These are phyloP conservation scores for Trichoderma gracile DNA, from an alignment of 2,329 filamentous ascomycete species.

Conservation along the genomic window DNA sequence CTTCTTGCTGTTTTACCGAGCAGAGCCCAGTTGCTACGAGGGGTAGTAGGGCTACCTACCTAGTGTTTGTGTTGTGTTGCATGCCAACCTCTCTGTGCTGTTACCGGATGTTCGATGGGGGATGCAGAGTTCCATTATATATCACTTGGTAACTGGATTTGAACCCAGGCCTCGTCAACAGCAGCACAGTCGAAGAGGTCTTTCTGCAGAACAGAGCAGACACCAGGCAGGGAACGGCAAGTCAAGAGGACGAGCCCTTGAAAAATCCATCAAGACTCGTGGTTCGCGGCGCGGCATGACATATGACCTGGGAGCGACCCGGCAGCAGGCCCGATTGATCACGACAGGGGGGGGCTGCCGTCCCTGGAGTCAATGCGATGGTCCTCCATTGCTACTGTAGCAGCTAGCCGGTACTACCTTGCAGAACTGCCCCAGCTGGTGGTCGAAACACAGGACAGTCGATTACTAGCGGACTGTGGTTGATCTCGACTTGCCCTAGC, in stretches of 20 bases:
- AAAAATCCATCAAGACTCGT: background rate
- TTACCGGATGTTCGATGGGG: too few relatives aligned
- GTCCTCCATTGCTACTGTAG: constrained; percentile 3
- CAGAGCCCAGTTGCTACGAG: too few relatives aligned
- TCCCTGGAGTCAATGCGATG: constrained; percentile 24
- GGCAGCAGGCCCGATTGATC: constrained; percentile 28
- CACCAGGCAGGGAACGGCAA: background rate
- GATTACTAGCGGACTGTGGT: constrained; percentile 43
- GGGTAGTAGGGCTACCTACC: too few relatives aligned
- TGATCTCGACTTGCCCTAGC: constrained; percentile 42
- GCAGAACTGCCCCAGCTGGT: constrained; percentile 33
- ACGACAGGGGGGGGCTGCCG: constrained; percentile 24
- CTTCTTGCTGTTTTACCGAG: background rate
- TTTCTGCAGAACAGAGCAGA: background rate
- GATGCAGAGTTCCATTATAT: too few relatives aligned
- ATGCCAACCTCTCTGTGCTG: too few relatives aligned
- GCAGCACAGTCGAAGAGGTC: background rate
- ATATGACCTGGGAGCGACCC: constrained; percentile 26
- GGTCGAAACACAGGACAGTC: constrained; percentile 43
- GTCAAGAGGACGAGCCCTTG: background rate
- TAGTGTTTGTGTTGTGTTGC: too few relatives aligned
- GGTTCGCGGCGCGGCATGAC: constrained; percentile 27
- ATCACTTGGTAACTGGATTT: too few relatives aligned
- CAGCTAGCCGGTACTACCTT: constrained; percentile 22
- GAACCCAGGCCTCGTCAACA: too few relatives aligned